A percentile compares a stretch with the other conserved stretches of the same genome.
phyloP scores from a whole-genome alignment of 1,284 basidiomycete genomes.

The Leccinum solheimii region DNA sequence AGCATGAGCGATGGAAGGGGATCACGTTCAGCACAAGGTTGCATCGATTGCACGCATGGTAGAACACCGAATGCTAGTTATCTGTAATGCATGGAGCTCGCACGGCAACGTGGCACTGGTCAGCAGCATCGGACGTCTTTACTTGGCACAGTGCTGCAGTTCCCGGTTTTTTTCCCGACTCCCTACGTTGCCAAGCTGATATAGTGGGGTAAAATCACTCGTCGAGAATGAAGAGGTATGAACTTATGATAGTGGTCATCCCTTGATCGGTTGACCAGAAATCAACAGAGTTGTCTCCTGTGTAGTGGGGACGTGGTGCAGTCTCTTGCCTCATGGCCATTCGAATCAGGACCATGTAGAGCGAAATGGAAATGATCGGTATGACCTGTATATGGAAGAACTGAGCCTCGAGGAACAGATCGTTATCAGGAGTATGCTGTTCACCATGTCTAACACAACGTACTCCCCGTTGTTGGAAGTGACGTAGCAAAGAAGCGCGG shows the following conservation, averaged over 20 bases:
- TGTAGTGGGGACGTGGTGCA: background rate
- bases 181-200: background rate
- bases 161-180: background rate
- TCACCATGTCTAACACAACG: constrained; percentile 37
- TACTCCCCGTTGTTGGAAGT: constrained; percentile 34
- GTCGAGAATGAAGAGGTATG: background rate
- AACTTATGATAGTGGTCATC: background rate
- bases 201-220: background rate
- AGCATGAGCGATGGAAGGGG: background rate
- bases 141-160: background rate
- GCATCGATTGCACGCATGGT: background rate
- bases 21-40: background rate
- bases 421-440: background rate
- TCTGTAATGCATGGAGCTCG: background rate
- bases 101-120: background rate
- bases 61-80: background rate
- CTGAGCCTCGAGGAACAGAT: constrained; percentile 3
- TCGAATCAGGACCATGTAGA: constrained; percentile 13
- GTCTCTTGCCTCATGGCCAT: background rate
- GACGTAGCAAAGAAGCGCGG: constrained; percentile 36
- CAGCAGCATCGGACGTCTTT: background rate
- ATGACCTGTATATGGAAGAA: background rate
- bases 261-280: no score
- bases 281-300: background rate
- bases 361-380: background rate